phyloP scores from a whole-genome alignment of 805 yeast genomes.

The Saturnispora besseyi region DNA sequence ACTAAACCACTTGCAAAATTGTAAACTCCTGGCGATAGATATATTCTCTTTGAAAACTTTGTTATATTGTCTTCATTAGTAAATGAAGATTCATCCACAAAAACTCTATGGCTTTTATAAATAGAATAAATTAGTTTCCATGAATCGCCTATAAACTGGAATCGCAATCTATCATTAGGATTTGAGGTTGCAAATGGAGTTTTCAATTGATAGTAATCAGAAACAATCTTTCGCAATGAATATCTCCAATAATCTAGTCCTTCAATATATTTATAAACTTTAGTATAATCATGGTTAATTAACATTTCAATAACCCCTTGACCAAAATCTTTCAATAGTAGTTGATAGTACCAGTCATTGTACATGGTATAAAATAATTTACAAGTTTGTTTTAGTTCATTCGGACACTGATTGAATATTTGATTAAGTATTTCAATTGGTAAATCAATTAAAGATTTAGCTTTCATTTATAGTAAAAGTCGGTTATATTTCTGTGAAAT shows the following conservation, averaged over 20 bases:
- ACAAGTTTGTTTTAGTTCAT: constrained; percentile 25
- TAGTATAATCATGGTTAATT: constrained; percentile 18
- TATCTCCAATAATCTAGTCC: constrained; percentile 31
- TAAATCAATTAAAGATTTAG: constrained; percentile 17
- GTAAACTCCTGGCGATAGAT: constrained; percentile 42
- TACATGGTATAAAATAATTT: constrained; percentile 36
- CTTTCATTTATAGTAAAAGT: not conserved
- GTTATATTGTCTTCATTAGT: constrained; percentile 29
- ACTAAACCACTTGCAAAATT: constrained; percentile 44
- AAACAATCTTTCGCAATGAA: constrained; percentile 20
- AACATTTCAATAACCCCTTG: constrained; percentile 18
- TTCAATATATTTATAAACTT: constrained; percentile 23
- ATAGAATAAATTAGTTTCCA: constrained; percentile 48
- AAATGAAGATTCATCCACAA: constrained; percentile 35
- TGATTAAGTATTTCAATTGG: constrained; percentile 24
- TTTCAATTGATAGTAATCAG: constrained; percentile 16
- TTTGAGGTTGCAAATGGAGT: constrained; percentile 1
- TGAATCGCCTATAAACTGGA: constrained; percentile 37
- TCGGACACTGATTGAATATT: constrained; percentile 23
- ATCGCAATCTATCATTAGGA: constrained; percentile 18
- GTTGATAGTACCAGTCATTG: constrained; percentile 39
- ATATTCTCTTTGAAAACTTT: constrained; percentile 29
- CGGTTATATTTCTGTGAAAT: not conserved
- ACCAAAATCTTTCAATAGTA: constrained; percentile 27
- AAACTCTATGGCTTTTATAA: constrained; percentile 42